Evolutionary conservation across 495 filamentous ascomycete species (phyloP), one percentile per base, ranked within the genome.

Genomic region (Entonaema liquescens): DNA sequence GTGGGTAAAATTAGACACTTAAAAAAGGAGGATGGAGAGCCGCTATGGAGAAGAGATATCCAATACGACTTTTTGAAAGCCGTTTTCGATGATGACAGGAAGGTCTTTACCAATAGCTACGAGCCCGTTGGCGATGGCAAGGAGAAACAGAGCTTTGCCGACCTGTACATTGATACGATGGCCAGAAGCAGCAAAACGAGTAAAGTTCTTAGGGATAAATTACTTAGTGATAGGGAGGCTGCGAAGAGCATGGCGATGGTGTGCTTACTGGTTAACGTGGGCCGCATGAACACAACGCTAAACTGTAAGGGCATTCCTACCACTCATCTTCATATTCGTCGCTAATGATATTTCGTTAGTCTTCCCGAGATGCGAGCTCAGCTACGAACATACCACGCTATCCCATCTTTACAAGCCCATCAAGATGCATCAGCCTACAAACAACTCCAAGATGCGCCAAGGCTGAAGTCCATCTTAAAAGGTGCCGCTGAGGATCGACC

Each of bases 331-430:
- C 49, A 21, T 53, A 13, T 25, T 50, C 60, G 68, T 59, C 61
- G 44, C 79, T 87, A 67, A 84, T 68, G 50, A 11, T 31, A 19
- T 31, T 67, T 7, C 52, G 40, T 15, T 76, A 98, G 95, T 99
- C 83, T 99, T 99, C 95, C 96, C 28, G 95, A 99, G 80, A 99
- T 99, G 95, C 93, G 97, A 79, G 95, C 95, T 49, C 95, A 98
- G 72, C 86, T 99, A 35, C 92, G 95, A 77, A 99, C 95, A 59
- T 99, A 98, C 82, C 95, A 99, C 79, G 94, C 96, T 0, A 99
- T 99, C 68, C 95, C 95, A 12, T 97, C 92, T 1, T 84, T 99
- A 4, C 95, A 99, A 82, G 95, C 95, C 42, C 91, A 92, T 63
- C 94, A 97, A 79, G 95, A 98, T 71, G 92, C 93, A 15, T 94